These are phyloP conservation scores for Stagonosporopsis tanaceti DNA, from an alignment of 2,329 filamentous ascomycete species.

Conservation along the genomic window DNA sequence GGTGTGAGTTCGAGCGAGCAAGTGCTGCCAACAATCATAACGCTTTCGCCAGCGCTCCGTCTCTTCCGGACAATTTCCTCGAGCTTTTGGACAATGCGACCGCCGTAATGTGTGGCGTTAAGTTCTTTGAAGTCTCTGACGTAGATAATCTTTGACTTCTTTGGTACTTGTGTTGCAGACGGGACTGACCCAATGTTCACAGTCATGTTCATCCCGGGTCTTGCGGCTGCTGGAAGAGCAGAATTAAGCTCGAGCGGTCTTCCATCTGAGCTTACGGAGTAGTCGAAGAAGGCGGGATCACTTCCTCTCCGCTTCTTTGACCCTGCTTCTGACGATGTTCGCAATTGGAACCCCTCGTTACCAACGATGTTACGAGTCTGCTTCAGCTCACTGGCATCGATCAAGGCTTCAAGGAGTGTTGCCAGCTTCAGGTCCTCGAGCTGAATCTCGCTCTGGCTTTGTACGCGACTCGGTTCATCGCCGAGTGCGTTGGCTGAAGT, in stretches of 20 bases:
- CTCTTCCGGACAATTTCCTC: conserved; percentile 75
- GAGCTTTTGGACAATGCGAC: conserved; percentile 73
- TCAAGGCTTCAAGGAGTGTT: conserved; percentile 42
- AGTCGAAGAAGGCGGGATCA: conserved; percentile 42
- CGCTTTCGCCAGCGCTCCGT: conserved; percentile 73
- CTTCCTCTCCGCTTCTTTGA: conserved; percentile 11
- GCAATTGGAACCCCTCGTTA: conserved; percentile 4
- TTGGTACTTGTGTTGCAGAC: conserved; percentile 25
- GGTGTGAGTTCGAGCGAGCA: conserved; percentile 60
- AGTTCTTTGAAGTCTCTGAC: conserved; percentile 84
- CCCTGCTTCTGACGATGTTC: not conserved
- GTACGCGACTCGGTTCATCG: conserved; percentile 29
- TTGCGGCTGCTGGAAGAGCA: conserved; percentile 30
- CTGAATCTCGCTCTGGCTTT: conserved; percentile 41
- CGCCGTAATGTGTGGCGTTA: conserved; percentile 71
- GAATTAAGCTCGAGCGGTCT: conserved; percentile 36
- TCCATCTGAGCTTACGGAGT: conserved; percentile 31
- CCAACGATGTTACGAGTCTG: conserved; percentile 27
- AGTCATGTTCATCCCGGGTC: conserved; percentile 24
- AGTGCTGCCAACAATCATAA: conserved; percentile 83
- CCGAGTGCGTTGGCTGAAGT: conserved; percentile 17
- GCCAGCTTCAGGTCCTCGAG: conserved; percentile 49
- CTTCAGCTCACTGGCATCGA: conserved; percentile 45
- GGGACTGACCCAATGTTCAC: conserved; percentile 31
- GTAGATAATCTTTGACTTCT: conserved; percentile 72